These are phyloP conservation scores for Zalaria sp. DNA, from an alignment of 2,329 filamentous ascomycete species.

Conservation along the genomic window DNA sequence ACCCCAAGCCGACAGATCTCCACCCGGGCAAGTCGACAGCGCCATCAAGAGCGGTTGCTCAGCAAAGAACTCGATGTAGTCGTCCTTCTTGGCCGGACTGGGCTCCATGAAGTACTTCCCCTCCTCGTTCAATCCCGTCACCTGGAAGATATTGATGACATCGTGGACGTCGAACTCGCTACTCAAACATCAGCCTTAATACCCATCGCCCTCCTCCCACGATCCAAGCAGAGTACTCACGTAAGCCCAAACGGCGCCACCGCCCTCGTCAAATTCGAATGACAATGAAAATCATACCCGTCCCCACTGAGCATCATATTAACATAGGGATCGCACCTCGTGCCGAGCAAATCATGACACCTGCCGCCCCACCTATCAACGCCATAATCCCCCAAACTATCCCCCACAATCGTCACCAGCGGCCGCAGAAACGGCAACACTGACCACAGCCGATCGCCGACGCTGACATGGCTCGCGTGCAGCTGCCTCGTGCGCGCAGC, in stretches of 20 bases:
- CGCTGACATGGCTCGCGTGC: conserved; percentile 59
- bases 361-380: conserved; percentile 41
- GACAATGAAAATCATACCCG: conserved; percentile 69
- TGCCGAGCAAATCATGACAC: conserved; percentile 70
- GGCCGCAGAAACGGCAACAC: conserved; percentile 64
- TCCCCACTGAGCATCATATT: conserved; percentile 58
- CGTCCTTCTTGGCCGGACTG: conserved; percentile 39
- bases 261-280: conserved; percentile 65
- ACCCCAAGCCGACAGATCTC: conserved; percentile 69
- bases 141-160: conserved; percentile 76
- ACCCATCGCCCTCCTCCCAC: background rate
- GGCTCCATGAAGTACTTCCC: conserved; percentile 66
- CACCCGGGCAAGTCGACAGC: conserved; percentile 60
- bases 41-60: conserved; percentile 61
- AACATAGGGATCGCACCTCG: conserved; percentile 74
- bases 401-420: conserved; percentile 51
- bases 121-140: conserved; percentile 58
- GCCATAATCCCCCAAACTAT: conserved; percentile 40
- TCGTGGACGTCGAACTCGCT: conserved; percentile 65
- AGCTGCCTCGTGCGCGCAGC: conserved; percentile 65
- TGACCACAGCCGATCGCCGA: conserved; percentile 64
- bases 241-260: conserved; percentile 53
- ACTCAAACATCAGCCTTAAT: background rate
- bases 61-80: conserved; percentile 64
- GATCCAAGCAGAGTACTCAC: background rate